Conservation (phyloP, 257 asterid species). For the Solanum appendiculatum region DNA sequence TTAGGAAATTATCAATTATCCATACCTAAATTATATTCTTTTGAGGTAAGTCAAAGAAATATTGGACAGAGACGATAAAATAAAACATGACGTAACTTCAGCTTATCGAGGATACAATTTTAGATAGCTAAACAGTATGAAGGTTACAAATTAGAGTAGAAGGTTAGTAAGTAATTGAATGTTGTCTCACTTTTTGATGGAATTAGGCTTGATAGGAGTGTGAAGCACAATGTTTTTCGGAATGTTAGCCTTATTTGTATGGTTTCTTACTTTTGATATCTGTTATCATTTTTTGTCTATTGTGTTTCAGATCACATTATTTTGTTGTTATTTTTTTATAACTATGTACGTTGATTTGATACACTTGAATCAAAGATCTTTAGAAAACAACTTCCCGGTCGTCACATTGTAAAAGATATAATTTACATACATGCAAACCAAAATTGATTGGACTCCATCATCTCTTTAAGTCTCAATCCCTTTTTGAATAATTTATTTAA, state of each 20-base stretch:
- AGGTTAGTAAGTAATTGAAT: fast-evolving
- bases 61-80: not conserved
- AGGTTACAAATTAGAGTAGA: not conserved
- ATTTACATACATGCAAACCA: not conserved
- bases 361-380: fast-evolving
- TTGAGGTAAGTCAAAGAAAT: not conserved
- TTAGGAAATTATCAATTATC: not conserved
- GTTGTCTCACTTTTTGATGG: not conserved
- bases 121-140: not conserved
- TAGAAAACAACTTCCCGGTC: no score
- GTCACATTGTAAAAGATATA: no score
- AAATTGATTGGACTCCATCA: not conserved
- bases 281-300: not conserved
- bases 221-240: not conserved
- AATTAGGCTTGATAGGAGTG: not conserved
- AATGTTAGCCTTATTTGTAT: not conserved
- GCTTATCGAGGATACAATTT: not conserved
- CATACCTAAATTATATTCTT: no score
- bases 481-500: not conserved
- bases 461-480: not conserved
- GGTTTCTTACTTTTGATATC: not conserved
- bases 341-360: no score
- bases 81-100: not conserved
- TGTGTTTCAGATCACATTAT: not conserved
- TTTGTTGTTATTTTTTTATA: not conserved